Percentiles rank a stretch among this genome's conserved stretches.
Conservation (phyloP, 129 eudicot genomes). For the Flaveria trinervia region DNA sequence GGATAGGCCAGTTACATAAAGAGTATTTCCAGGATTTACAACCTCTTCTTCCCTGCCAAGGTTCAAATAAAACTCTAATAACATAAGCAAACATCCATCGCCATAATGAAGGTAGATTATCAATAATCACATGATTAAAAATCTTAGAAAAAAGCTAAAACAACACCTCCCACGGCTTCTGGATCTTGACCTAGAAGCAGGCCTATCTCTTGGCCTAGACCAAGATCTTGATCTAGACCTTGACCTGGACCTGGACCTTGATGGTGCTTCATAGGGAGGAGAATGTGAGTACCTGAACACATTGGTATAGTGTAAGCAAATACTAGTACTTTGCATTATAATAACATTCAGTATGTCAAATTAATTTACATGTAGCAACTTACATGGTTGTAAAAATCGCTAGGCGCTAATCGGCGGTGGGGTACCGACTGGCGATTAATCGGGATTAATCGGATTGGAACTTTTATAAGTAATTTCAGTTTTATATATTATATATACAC, state of each 20-base stretch:
- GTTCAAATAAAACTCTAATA: background rate
- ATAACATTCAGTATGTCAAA: background rate
- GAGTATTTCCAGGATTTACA: slow-evolving; percentile 83
- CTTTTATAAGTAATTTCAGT: no score
- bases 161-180: slow-evolving; percentile 84
- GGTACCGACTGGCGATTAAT: no score
- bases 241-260: slow-evolving; percentile 65
- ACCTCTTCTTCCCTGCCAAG: slow-evolving; percentile 50
- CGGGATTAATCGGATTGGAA: no score
- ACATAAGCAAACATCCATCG: slow-evolving; percentile 8
- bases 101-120: slow-evolving; percentile 1
- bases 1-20: slow-evolving; percentile 94
- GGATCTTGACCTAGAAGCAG: slow-evolving; percentile 68
- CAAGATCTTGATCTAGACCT: slow-evolving; percentile 69
- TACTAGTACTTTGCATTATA: background rate
- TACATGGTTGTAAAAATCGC: no score
- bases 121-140: background rate
- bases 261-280: slow-evolving; percentile 69
- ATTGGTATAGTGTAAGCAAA: background rate
- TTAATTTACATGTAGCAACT: background rate
- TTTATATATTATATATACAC: no score
- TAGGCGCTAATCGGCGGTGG: no score
- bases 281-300: slow-evolving; percentile 64
- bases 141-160: slow-evolving; percentile 1
- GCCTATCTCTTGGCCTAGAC: slow-evolving; percentile 55